A percentile compares a stretch with the other conserved stretches of the same genome.
Evolutionary conservation across 2,329 filamentous ascomycete species (phyloP).

Genomic region (Penicillium fuscoglaucum): DNA sequence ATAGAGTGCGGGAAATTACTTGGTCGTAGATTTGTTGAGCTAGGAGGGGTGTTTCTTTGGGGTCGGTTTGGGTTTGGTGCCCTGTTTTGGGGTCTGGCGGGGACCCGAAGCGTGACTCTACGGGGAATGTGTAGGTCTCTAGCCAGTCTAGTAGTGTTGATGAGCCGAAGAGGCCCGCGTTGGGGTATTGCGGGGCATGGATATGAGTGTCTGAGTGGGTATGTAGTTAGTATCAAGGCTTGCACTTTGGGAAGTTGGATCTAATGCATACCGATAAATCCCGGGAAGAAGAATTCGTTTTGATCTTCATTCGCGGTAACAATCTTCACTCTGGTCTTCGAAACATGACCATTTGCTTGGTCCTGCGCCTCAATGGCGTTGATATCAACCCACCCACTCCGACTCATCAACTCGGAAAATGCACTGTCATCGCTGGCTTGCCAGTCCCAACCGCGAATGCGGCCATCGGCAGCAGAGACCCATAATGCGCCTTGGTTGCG

Average conservation of each 20-base stretch:
- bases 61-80: conserved; percentile 9
- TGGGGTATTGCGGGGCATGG: conserved; percentile 93
- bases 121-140: conserved; percentile 89
- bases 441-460: conserved; percentile 40
- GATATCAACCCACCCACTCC: conserved; percentile 35
- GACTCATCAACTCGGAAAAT: conserved; percentile 29
- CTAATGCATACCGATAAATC: conserved; percentile 45
- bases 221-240: neutral
- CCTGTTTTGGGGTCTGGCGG: conserved; percentile 17
- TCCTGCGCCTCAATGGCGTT: conserved; percentile 14
- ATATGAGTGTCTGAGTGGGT: conserved; percentile 76
- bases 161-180: conserved; percentile 89
- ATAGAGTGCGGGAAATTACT: conserved; percentile 75
- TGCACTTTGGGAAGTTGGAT: neutral
- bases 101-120: conserved; percentile 71
- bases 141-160: conserved; percentile 93
- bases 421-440: conserved; percentile 25
- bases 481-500: conserved; percentile 51
- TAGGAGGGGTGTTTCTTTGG: conserved; percentile 27
- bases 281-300: conserved; percentile 50
- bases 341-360: conserved; percentile 8
- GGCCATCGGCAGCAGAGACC: conserved; percentile 36
- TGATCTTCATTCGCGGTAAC: conserved; percentile 42
- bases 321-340: conserved; percentile 30
- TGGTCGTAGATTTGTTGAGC: conserved; percentile 66